Base-by-base conservation (phyloP, 768 basidiomycete species). In the Serendipita sp. region DNA sequence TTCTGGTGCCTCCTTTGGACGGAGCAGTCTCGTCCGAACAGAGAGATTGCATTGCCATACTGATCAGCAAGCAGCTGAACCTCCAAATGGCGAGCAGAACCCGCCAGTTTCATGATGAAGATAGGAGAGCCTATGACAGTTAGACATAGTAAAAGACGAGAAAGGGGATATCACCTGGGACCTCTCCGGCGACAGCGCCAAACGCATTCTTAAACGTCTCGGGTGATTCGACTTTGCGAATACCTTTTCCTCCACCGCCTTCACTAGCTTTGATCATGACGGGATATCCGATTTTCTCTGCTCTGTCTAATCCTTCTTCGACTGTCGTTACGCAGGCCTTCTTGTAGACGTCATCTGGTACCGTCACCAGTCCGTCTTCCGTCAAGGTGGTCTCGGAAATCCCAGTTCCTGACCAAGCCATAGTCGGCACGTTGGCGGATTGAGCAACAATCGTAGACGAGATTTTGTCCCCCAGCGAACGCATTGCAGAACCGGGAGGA, bases 261-360 rank as follows among this genome's bases (percentile, higher is more conserved):
- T 99, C 96, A 67, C 89, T 92, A 3, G 96, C 96, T 78, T 99
- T 99, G 78, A 99, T 98, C 96, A 99, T 99, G 67, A 99, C 84
- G 0, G 96, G 96, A 80, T 83, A 98, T 10, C 95, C 94, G 62
- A 99, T 96, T 72, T 83, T 76, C 72, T 91, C 86, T 0, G 95
- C 90, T 70, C 80, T 84, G 66, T 77, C 74, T 64, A 98, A 72
- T 23, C 96, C 96, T 67, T 96, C 86, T 72, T 92, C 91, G 48
- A 93, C 91, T 45, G 76, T 81, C 53, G 82, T 86, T 4, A 98
- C 87, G 71, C 96, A 99, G 11, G 96, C 96, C 66, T 83, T 79
- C 65, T 78, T 75, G 74, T 98, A 99, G 2, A 86, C 93, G 36
- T 85, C 81, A 69, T 98, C 92, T 1, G 91, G 83, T n/a, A 99